These are phyloP conservation scores for Daldinia sp. DNA, from an alignment of 2,329 filamentous ascomycete species.

Conservation along the genomic window DNA sequence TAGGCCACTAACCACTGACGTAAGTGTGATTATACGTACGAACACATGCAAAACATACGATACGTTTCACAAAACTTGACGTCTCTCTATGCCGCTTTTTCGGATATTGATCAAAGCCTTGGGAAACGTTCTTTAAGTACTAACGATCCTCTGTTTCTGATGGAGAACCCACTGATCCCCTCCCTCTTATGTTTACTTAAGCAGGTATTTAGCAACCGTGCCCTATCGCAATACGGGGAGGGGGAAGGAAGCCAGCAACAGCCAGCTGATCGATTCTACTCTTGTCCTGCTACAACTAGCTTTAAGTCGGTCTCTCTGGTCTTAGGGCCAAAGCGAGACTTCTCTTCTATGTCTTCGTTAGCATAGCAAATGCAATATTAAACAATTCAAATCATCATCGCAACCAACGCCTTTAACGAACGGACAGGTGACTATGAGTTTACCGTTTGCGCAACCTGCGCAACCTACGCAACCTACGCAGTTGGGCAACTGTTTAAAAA, in stretches of 20 bases:
- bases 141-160: conserved; percentile 10
- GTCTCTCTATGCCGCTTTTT: conserved; percentile 24
- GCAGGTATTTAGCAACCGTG: conserved; percentile 2
- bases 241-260: not conserved
- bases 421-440: not conserved
- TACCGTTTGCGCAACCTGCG: not conserved
- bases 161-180: conserved; percentile 3
- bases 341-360: conserved; percentile 24
- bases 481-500: not conserved
- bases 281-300: conserved; percentile 7
- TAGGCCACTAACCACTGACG: conserved; percentile 6
- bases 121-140: conserved; percentile 27
- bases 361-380: conserved; percentile 21
- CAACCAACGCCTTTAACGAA: not conserved
- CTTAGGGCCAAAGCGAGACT: not conserved
- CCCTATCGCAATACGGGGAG: conserved; percentile 4
- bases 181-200: conserved; percentile 17
- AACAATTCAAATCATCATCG: not conserved
- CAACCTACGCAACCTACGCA: not conserved
- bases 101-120: conserved; percentile 16
- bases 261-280: conserved; percentile 1
- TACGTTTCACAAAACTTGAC: conserved; percentile 24
- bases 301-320: conserved; percentile 1
- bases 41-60: conserved; percentile 7
- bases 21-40: conserved; percentile 13